Evolutionary conservation across 2,329 filamentous ascomycete species (phyloP), one percentile per base, ranked within the genome.

Genomic region (Hymenoscyphus repandus): DNA sequence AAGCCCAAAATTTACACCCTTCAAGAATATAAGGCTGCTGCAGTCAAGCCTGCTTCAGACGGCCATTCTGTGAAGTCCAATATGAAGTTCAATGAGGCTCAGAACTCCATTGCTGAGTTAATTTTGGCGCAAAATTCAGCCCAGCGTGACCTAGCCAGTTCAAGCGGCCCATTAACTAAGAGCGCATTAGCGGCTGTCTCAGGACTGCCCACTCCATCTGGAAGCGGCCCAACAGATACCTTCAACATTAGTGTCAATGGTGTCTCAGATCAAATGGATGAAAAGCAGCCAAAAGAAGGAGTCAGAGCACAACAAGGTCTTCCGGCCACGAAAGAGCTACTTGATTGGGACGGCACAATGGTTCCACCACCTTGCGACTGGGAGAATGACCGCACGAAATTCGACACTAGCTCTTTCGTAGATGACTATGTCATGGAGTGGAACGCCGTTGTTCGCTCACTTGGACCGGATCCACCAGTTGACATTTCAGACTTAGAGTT

Each of bases 341-440:
- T 53, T 20, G 61, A 64, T 44, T 65, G 57, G 58, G 57, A 63
- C 48, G 55, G 54, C 5, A 42, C 32, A 4, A 58, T 57, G 55
- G 31, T 49, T 37, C 58, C 58, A 36, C 53, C 51, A 20, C 58
- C 60, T 38, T 37, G 38, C 46, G 57, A 62, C 31, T 64, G 62
- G 57, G 62, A 63, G 44, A 45, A 53, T 22, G 60, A 60, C 38
- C 53, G 62, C 30, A 37, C 43, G 12, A 22, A 3, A 5, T 64
- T 62, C 38, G 58, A 61, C 47, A 50, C 52, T 15, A 46, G 45
- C 18, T 22, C 38, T 18, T 64, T 57, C 41, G 52, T 64, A 12
- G 48, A 56, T 5, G 50, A 52, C 3, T 66, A 61, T 41, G 58
- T 66, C 32, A 42, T 45, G 32, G 60, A 64, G 45, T 67, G 65